Evolutionary conservation across 495 filamentous ascomycete species (phyloP).

Genomic region (Parachaetomium inaequale): DNA sequence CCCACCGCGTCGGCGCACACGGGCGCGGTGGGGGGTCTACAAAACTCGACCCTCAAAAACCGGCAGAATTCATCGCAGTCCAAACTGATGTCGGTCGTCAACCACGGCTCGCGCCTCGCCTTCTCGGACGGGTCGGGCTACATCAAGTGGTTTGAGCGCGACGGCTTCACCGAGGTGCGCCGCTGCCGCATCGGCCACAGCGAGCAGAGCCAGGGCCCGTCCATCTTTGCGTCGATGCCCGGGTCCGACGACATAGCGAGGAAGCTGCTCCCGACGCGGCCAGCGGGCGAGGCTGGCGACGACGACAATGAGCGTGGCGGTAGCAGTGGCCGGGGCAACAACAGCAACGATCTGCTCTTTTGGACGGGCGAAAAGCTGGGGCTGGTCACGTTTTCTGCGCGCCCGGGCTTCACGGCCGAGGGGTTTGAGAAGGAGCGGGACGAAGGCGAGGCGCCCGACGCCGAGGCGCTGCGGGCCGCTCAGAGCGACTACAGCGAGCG

Average conservation of each 20-base stretch:
- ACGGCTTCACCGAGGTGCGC: constrained; percentile 77
- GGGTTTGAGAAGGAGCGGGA: constrained; percentile 48
- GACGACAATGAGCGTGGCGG: neutral
- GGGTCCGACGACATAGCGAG: constrained; percentile 62
- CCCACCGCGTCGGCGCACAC: constrained; percentile 22
- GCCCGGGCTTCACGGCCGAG: constrained; percentile 43
- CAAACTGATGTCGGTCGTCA: constrained; percentile 77
- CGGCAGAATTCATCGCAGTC: constrained; percentile 76
- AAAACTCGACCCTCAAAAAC: constrained; percentile 58
- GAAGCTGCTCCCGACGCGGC: constrained; percentile 63
- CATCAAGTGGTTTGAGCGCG: constrained; percentile 88
- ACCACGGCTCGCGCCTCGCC: constrained; percentile 80
- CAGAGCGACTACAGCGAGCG: constrained; percentile 55
- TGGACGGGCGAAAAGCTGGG: constrained; percentile 83
- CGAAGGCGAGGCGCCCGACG: constrained; percentile 43
- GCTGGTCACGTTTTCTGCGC: constrained; percentile 58
- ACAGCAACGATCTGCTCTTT: constrained; percentile 62
- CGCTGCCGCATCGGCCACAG: constrained; percentile 64
- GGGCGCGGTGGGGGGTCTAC: constrained; percentile 34
- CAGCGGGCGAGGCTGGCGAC: neutral
- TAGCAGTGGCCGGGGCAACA: neutral
- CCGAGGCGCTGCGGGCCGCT: constrained; percentile 39
- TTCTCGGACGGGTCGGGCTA: constrained; percentile 81
- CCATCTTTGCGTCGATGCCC: constrained; percentile 48
- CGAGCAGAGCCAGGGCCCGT: constrained; percentile 35